These are phyloP conservation scores for Syzygium aqueum DNA, from an alignment of 345 rosid genomes.

Conservation along the genomic window DNA sequence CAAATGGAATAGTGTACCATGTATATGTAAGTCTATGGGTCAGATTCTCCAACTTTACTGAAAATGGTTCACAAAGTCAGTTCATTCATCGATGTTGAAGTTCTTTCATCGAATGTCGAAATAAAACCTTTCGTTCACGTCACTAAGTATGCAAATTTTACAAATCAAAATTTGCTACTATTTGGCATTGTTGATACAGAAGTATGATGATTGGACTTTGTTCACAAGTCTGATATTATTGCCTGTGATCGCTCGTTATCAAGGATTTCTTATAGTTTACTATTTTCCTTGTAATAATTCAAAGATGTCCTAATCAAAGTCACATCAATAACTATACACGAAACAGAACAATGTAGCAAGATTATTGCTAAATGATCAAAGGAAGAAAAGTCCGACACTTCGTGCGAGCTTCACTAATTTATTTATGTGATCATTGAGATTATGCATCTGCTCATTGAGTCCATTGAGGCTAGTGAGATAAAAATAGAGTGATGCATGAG, in stretches of 20 bases:
- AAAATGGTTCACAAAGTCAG: not conserved
- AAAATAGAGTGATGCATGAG: not conserved
- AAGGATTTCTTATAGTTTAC: not conserved
- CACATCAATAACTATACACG: not conserved
- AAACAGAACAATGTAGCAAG: not conserved
- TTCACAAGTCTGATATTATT: not conserved
- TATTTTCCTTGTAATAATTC: not conserved
- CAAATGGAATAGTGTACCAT: not conserved
- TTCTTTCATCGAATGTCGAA: not conserved
- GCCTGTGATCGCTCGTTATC: not conserved
- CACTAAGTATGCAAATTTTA: not conserved
- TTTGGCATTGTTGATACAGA: not conserved
- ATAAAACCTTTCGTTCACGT: not conserved
- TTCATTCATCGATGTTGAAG: not conserved
- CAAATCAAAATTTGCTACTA: not conserved
- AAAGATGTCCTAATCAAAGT: not conserved
- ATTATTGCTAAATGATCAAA: not conserved
- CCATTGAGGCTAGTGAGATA: not conserved
- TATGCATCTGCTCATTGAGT: not conserved
- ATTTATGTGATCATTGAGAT: not conserved
- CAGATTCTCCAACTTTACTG: not conserved
- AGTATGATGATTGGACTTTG: not conserved
- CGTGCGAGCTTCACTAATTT: not conserved
- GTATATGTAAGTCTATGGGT: not conserved
- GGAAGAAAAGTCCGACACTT: not conserved